Evolutionary conservation across 441 rosid species (phyloP), one percentile per base, ranked within the genome.

Genomic region (Eruca vesicaria): DNA sequence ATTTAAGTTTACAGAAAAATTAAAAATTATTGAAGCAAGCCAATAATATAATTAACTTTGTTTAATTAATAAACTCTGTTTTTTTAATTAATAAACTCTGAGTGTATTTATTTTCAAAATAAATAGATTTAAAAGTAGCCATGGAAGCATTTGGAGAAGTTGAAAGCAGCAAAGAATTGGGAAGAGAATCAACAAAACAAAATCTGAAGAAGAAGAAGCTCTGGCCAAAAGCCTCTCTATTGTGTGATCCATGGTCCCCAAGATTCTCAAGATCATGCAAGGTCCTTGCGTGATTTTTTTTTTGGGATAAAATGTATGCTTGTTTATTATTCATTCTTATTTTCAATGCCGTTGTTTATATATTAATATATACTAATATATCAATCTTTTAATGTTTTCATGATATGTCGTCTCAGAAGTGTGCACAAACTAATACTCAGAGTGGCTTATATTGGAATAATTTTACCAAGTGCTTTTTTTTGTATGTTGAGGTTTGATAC

Each of bases 161-260:
- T 66, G 73, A 77, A 67, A 72, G 57, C 63, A 64, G 20, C 33
- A 77, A 58, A 26, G 80, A 66, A n/a, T 18, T 77, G 29, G 68
- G 6, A 50, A 77, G 59, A 77, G 76, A 71, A 66, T 1, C 73
- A 66, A 20, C 76, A 38, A 72, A 77, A 60, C 64, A 50, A 38
- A 72, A 66, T 2, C 20, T 66, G 64, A 72, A n/a, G n/a, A n/a
- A 72, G 73, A 77, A 72, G 69, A 77, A 66, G 57, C 38, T 77
- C 9, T 77, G 73, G 50, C 50, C 69, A 60, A 77, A 66, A 66
- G 77, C 77, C n/a, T 77, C 73, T 52, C 9, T 41, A 26, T 15
- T 77, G 32, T 72, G 77, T 77, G 36, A 53, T 21, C 14, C 77
- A 50, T 77, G 77, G 80, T 72, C 80, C 50, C 80, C 53, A 48